Base-by-base conservation (phyloP, 352 stramenopile genomes). In the Phytopythium helicoides region DNA sequence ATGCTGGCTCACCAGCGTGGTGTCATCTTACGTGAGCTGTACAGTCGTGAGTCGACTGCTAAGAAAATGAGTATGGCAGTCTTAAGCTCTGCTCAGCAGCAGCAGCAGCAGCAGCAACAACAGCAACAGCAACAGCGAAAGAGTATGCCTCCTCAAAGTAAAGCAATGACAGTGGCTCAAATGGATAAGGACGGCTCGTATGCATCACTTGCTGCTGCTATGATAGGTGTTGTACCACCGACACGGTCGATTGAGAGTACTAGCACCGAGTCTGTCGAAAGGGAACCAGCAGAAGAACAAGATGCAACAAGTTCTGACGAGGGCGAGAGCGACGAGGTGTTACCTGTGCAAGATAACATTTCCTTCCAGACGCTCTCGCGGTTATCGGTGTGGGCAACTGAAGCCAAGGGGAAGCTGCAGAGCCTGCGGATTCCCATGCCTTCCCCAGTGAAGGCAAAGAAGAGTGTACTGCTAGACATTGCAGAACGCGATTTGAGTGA, bases 1-100 rank as follows among this genome's bases (percentile, higher is more conserved):
- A 89, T 92, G 81, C 65, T 92, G 5, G 57, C 73, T 18, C 79
- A 89, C 42, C 81, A 92, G 58, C 81, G 81, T 22, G 65, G 71
- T 5, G 46, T 81, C 26, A 82, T 92, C 36, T 56, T 88, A 9
- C 78, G 79, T 47, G 74, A 87, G 35, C 74, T 87, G 26, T 89
- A 87, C 51, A 63, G 63, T 8, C 60, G 60, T 5, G 63, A 71
- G 22, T 76, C 66, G 15, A 73, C 64, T 48, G 15, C 18, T 23
- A 86, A 86, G 59, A 86, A 86, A 52, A 78, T 73, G 35, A 33
- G 80, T 2, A 54, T 72, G 38, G 68, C 63, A 11, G 70, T 77
- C 34, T 64, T 18, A 9, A 39, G 14, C 26, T 31, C 15, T 7
- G 6, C n/a, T 3, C 25, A 18, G 45, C 25, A 39, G 45, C n/a